Evolutionary conservation across 164 flowering plant species (phyloP).

Genomic region (Vitis rupestris): DNA sequence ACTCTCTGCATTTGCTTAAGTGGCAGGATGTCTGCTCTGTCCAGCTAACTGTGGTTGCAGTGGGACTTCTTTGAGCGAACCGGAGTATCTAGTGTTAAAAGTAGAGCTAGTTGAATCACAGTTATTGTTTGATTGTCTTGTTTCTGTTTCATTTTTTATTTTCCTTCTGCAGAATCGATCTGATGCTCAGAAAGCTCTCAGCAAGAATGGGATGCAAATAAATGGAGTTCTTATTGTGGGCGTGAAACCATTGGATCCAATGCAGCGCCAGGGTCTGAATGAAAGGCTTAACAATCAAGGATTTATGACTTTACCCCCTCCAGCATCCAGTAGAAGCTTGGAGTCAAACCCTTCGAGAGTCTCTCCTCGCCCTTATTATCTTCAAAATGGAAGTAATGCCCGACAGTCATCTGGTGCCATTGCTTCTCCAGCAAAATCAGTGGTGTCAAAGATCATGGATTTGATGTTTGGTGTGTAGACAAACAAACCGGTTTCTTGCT

Average conservation of each 20-base stretch:
- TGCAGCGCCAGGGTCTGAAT: slow-evolving; percentile 62
- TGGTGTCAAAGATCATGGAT: slow-evolving; percentile 76
- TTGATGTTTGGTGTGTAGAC: slow-evolving; percentile 88
- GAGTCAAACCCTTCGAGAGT: slow-evolving; percentile 37
- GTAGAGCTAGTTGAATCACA: background rate
- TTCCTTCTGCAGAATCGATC: slow-evolving; percentile 57
- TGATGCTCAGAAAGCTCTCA: slow-evolving; percentile 90
- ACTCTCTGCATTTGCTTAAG: background rate
- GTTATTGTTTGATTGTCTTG: background rate
- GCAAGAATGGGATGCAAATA: slow-evolving; percentile 83
- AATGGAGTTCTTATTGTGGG: slow-evolving; percentile 85
- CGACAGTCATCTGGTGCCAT: slow-evolving; percentile 66
- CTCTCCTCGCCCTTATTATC: slow-evolving; percentile 52
- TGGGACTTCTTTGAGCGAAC: background rate
- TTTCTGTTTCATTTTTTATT: background rate
- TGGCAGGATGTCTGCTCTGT: background rate
- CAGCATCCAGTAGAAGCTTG: slow-evolving; percentile 32
- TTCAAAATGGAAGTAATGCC: slow-evolving; percentile 47
- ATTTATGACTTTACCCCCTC: slow-evolving; percentile 74
- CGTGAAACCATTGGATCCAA: slow-evolving; percentile 86
- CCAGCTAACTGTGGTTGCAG: background rate
- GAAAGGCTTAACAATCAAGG: slow-evolving; percentile 70
- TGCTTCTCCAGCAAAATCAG: slow-evolving; percentile 87
- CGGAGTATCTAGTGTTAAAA: background rate
- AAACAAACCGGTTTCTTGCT: background rate